Conservation (phyloP, 2,329 filamentous ascomycete species). For the Verticillium klebahnii region DNA sequence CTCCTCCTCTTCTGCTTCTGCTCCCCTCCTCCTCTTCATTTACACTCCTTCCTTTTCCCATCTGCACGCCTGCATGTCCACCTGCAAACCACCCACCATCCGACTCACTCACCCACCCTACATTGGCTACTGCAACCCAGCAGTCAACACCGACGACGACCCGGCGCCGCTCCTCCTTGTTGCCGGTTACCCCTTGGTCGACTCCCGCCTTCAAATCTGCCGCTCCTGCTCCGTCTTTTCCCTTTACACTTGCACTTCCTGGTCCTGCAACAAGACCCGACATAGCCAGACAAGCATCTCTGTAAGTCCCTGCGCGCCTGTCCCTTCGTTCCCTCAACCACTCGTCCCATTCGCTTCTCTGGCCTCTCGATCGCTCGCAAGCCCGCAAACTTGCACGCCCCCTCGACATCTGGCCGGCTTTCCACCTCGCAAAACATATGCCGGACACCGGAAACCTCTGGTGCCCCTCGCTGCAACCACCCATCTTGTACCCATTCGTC, state of each 20-base stretch:
- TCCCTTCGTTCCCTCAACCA: not conserved
- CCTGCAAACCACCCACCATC: not conserved
- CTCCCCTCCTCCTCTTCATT: not conserved
- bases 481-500: not conserved
- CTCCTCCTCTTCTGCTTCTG: not conserved
- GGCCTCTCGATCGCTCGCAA: not conserved
- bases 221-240: not conserved
- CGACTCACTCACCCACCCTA: not conserved
- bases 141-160: not conserved
- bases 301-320: not conserved
- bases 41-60: not conserved
- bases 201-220: not conserved
- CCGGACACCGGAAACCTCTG: not conserved
- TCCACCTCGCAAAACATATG: not conserved
- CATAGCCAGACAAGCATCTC: not conserved
- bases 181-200: not conserved
- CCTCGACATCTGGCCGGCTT: not conserved
- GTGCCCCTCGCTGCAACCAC: not conserved
- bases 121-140: not conserved
- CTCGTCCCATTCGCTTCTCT: not conserved
- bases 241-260: not conserved
- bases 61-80: not conserved
- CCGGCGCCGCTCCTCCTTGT: not conserved
- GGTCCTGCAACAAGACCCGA: not conserved
- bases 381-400: not conserved